Evolutionary conservation across 768 basidiomycete species (phyloP), one percentile per base, ranked within the genome.

Genomic region (Pleurotus pulmonarius): DNA sequence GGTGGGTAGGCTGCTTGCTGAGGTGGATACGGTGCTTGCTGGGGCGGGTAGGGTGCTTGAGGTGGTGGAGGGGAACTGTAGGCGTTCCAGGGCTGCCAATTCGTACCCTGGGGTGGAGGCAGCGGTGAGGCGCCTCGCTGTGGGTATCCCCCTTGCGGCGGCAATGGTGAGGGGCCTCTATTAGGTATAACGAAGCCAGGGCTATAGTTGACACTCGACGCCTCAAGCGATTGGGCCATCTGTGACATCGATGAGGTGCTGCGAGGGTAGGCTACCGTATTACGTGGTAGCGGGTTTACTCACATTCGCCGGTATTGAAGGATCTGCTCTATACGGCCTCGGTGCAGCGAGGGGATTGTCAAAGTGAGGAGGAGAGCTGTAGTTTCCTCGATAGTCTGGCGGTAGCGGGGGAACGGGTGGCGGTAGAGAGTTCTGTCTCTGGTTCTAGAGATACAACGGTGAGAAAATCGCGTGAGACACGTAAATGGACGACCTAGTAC

Each of bases 271-370:
- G 4, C 20, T 34, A 58, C 48, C 49, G 41, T 55, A 56, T 58
- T 62, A 40, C 15, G 18, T 45, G 45, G 39, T 49, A 41, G 56
- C 7, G 38, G 25, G n/a, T 26, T 55, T n/a, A 75, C 81, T 66
- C 65, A 86, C 88, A 64, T 87, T 85, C 29, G 79, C 76, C 16
- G 86, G 83, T 0, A 88, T 66, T 59, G 74, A 75, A 8, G 83
- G 83, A 61, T 86, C 82, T 11, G 86, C 56, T 39, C 82, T 78
- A 61, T 86, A 83, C 0, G 88, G 86, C 9, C 83, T 75, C 4
- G 88, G 88, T 0, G 88, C 88, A 2, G 78, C 78, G 16, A 89
- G 69, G 3, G 86, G 76, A 58, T 82, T 63, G 60, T 77, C 77
- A 57, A 76, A 82, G 59, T 84, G 83, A 13, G 77, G 83, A 0